These are phyloP conservation scores for Sporobolomyces roseus DNA, from an alignment of 768 basidiomycete species.

Conservation along the genomic window DNA sequence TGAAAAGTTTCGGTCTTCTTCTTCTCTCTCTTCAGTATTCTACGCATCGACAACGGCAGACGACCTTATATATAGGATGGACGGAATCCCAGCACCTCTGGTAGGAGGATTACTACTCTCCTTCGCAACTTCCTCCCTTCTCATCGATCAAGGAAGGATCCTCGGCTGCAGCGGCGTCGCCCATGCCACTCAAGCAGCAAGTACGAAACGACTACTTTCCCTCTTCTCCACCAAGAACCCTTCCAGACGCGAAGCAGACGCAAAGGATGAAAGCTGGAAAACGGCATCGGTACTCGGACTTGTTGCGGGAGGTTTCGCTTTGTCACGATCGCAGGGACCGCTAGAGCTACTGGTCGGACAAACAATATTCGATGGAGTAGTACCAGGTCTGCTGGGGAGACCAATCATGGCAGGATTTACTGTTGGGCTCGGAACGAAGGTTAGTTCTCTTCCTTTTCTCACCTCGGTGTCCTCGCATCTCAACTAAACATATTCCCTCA, in stretches of 20 bases:
- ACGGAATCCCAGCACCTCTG: slow-evolving; percentile 11
- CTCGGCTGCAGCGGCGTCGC: slow-evolving; percentile 49
- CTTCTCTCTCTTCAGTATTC: no score
- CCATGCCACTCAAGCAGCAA: slow-evolving; percentile 37
- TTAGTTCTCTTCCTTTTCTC: slow-evolving; percentile 38
- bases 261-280: slow-evolving; percentile 11
- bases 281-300: not conserved
- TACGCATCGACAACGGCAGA: not conserved
- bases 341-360: slow-evolving; percentile 2
- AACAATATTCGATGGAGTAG: slow-evolving; percentile 36
- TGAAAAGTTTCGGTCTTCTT: no score
- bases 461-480: not conserved
- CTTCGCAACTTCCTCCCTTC: slow-evolving; percentile 46
- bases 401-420: slow-evolving; percentile 43
- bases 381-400: slow-evolving; percentile 35
- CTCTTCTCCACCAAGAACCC: not conserved
- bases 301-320: not conserved
- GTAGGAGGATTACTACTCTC: slow-evolving; percentile 48
- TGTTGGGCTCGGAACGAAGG: slow-evolving; percentile 49
- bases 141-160: slow-evolving; percentile 47
- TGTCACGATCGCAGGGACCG: not conserved
- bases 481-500: not conserved
- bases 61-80: not conserved
- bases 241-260: not conserved
- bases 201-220: not conserved